phyloP scores from a whole-genome alignment of 2,329 filamentous ascomycete genomes.

The Colletotrichum shisoi region DNA sequence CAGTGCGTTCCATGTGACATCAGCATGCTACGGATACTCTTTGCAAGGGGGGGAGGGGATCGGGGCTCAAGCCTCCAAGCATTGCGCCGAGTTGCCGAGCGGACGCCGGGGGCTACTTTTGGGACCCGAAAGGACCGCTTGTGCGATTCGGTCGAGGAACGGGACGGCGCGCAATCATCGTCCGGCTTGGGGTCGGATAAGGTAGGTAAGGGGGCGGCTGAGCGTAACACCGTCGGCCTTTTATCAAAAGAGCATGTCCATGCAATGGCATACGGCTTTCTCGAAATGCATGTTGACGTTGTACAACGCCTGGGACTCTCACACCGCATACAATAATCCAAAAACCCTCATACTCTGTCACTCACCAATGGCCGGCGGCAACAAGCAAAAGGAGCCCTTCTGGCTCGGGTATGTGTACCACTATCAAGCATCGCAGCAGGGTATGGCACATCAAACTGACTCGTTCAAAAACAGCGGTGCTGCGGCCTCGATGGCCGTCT shows the following conservation, averaged over 20 bases:
- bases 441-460: background rate
- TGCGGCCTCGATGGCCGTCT: slow-evolving; percentile 56
- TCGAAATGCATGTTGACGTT: background rate
- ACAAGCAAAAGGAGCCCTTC: slow-evolving; percentile 52
- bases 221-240: background rate
- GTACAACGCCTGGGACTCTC: background rate
- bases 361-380: slow-evolving; percentile 22
- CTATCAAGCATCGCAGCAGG: fast-evolving
- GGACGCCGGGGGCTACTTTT: slow-evolving; percentile 32
- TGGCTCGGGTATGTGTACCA: slow-evolving; percentile 53
- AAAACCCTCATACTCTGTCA: background rate
- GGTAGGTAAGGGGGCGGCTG: background rate
- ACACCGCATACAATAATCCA: background rate
- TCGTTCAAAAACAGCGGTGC: slow-evolving; percentile 48
- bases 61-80: slow-evolving; percentile 12
- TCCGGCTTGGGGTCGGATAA: background rate
- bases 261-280: background rate
- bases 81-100: slow-evolving; percentile 33
- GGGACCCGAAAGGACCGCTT: slow-evolving; percentile 5
- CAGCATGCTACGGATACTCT: slow-evolving; percentile 14
- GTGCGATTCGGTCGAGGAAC: background rate
- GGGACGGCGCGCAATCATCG: slow-evolving; percentile 14
- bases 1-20: slow-evolving; percentile 29
- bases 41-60: background rate
- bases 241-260: slow-evolving; percentile 33